Percentiles rank a stretch among this genome's conserved stretches.
These are phyloP conservation scores for Macrolepiota albuminosa DNA, from an alignment of 768 basidiomycete species.

Conservation along the genomic window DNA sequence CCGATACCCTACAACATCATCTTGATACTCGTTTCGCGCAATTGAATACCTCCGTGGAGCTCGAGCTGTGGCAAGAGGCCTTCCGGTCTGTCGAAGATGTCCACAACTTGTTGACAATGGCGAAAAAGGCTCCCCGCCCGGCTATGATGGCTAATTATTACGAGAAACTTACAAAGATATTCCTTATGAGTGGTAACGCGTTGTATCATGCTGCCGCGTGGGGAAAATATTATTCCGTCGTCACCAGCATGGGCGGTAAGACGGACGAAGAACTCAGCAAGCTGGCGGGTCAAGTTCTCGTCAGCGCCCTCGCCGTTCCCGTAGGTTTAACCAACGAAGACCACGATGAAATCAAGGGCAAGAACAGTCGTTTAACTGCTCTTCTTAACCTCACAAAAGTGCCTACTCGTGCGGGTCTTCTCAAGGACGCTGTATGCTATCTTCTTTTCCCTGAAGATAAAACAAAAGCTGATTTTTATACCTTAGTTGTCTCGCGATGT, in stretches of 20 bases:
- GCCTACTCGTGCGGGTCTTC: conserved; percentile 82
- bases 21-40: conserved; percentile 97
- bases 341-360: conserved; percentile 48
- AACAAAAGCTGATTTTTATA: conserved; percentile 6
- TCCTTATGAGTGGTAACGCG: conserved; percentile 91
- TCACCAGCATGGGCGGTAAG: conserved; percentile 68
- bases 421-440: conserved; percentile 77
- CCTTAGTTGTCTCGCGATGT: conserved; percentile 74
- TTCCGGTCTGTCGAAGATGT: conserved; percentile 99
- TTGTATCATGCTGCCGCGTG: conserved; percentile 97
- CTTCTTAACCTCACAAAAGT: conserved; percentile 79
- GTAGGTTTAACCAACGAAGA: conserved; percentile 56
- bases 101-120: conserved; percentile 90
- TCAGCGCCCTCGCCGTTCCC: conserved; percentile 91
- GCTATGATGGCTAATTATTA: conserved; percentile 99
- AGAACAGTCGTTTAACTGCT: conserved; percentile 74
- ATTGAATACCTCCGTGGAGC: conserved; percentile 92
- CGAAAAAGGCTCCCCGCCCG: conserved; percentile 88
- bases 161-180: conserved; percentile 95
- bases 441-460: neutral
- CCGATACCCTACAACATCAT: conserved; percentile 92
- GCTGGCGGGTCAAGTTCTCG: conserved; percentile 86
- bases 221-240: conserved; percentile 77
- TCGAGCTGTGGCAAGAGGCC: conserved; percentile 98
- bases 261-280: conserved; percentile 73